These are phyloP conservation scores for Podaxis sp. DNA, from an alignment of 768 basidiomycete genomes.

Conservation along the genomic window DNA sequence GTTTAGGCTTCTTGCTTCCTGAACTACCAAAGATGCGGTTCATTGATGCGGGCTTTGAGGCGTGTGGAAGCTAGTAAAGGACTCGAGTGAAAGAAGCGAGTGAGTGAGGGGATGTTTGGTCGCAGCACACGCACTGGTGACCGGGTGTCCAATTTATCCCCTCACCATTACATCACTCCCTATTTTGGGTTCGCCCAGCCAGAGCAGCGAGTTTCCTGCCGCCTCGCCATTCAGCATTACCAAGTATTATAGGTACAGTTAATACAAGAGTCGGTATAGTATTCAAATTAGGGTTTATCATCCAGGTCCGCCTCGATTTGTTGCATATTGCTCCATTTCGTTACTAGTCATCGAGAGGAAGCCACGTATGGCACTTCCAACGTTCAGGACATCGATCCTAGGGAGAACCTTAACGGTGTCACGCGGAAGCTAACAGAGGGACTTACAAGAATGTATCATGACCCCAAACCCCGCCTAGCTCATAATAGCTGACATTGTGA, in stretches of 20 bases:
- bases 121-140: not conserved
- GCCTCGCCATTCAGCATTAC: no score
- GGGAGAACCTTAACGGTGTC: constrained; percentile 2
- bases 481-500: constrained; percentile 87
- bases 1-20: constrained; percentile 75
- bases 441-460: constrained; percentile 95
- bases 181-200: not conserved
- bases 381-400: constrained; percentile 82
- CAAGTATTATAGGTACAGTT: not conserved
- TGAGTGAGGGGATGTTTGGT: not conserved
- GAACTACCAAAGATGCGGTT: constrained; percentile 84
- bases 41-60: constrained; percentile 36
- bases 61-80: not conserved
- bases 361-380: constrained; percentile 87
- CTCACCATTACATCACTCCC: constrained; percentile 1
- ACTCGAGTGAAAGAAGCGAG: not conserved
- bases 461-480: constrained; percentile 98
- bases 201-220: no score
- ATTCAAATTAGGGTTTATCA: not conserved
- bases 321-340: not conserved
- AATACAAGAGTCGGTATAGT: not conserved
- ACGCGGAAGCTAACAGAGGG: not conserved
- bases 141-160: not conserved
- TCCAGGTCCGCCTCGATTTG: not conserved
- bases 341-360: constrained; percentile 57